These are phyloP conservation scores for Candida maesae DNA, from an alignment of 805 yeast species.

Conservation along the genomic window DNA sequence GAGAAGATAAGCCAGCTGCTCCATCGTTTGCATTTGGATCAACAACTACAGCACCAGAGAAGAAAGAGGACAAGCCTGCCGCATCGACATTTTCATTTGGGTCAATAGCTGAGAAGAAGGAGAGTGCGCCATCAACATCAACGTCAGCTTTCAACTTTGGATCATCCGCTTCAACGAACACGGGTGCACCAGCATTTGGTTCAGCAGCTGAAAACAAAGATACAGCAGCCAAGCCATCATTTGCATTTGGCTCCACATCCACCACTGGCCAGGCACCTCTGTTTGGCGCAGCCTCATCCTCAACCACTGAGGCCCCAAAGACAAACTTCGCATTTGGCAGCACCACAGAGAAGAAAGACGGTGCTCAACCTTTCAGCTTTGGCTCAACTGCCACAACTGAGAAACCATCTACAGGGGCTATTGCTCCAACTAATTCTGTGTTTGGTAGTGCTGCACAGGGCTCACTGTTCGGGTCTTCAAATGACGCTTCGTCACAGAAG, in stretches of 20 bases:
- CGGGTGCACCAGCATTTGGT: too few species aligned
- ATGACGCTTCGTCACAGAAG: background rate
- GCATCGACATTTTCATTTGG: constrained; percentile 26
- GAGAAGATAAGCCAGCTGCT: constrained; percentile 13
- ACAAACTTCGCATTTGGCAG: constrained; percentile 1
- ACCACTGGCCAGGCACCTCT: constrained; percentile 7
- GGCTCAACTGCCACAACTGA: background rate
- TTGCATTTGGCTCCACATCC: constrained; percentile 11
- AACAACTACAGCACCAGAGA: constrained; percentile 5
- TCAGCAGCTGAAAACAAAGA: background rate
- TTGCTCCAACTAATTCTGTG: background rate
- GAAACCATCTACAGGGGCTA: background rate
- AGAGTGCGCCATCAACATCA: too few species aligned
- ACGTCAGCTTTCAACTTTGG: background rate
- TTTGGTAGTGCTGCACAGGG: background rate
- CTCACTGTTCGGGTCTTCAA: background rate
- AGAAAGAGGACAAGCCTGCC: constrained; percentile 1
- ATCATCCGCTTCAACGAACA: constrained; percentile 22
- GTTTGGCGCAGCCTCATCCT: constrained; percentile 14
- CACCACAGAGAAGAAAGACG: background rate
- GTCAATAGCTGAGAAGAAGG: constrained; percentile 11
- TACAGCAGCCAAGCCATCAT: constrained; percentile 1
- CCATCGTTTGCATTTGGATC: constrained; percentile 11
- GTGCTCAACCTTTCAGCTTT: background rate
- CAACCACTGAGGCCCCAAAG: constrained; percentile 7